Evolutionary conservation across 225 moss, liverwort and hornwort genomes (phyloP).

Genomic region (Marchantia polymorpha): DNA sequence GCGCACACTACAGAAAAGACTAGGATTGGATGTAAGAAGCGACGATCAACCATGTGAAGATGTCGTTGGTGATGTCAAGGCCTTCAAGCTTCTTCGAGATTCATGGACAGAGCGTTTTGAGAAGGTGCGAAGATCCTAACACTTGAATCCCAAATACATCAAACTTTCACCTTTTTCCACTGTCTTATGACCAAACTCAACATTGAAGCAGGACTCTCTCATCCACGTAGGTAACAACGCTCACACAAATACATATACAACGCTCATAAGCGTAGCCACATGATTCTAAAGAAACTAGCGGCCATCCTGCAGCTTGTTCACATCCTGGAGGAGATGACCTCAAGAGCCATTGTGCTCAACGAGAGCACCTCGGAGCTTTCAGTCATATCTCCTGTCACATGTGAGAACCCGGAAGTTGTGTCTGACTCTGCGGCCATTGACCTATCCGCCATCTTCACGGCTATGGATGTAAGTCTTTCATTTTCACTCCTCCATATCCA

Average conservation of each 20-base stretch:
- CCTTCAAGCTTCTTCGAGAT: constrained; percentile 66
- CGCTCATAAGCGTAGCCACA: too few species aligned
- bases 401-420: constrained; percentile 45
- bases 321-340: constrained; percentile 62
- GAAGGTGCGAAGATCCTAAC: constrained; percentile 40
- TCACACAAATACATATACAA: too few species aligned
- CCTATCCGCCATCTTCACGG: constrained; percentile 61
- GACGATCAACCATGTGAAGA: constrained; percentile 41
- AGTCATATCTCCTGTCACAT: constrained; percentile 46
- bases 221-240: too few species aligned
- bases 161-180: too few species aligned
- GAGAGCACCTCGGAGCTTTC: constrained; percentile 49
- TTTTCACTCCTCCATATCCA: not conserved
- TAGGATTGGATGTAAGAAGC: constrained; percentile 50
- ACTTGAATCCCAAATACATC: too few species aligned
- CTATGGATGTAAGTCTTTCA: constrained; percentile 74
- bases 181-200: too few species aligned
- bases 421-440: constrained; percentile 48
- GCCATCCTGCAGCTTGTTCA: constrained; percentile 49
- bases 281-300: too few species aligned
- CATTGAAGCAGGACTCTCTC: too few species aligned
- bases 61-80: constrained; percentile 43
- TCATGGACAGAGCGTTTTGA: constrained; percentile 62
- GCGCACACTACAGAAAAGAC: constrained; percentile 47
- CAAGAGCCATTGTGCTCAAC: constrained; percentile 55